Base-by-base conservation (phyloP, 805 yeast genomes). In the Vanderwaltozyma verrucispora region DNA sequence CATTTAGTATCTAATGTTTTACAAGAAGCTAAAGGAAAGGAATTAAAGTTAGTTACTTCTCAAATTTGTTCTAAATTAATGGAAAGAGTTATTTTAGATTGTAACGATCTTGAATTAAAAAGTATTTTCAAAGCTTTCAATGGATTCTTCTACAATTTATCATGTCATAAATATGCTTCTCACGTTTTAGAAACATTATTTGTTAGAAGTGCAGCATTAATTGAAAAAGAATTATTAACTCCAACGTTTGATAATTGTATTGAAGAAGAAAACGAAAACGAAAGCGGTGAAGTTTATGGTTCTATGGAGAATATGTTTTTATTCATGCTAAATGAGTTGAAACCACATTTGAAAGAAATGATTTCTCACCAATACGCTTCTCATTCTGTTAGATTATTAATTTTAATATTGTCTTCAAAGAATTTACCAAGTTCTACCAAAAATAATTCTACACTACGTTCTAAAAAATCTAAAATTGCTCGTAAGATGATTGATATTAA, bases 11-110 rank as follows among this genome's bases (percentile, higher is more conserved):
- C 71, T 3, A 79, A 92, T 49, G 83, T 89, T 2, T 69, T 88
- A 47, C 89, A 80, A 46, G 98, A 92, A 63, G 73, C 87, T 17
- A 68, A 71, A 33, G 96, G 95, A 2, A 87, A 88, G 50, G 97
- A 89, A 60, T 65, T 92, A 48, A 89, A 92, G 59, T 68, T 89
- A 29, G 95, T 83, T 4, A 89, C 96, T 2, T 88, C 89, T 53
- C 96, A 88, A 54, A 86, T 89, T 40, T 87, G 96, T 59, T 89
- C 97, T 18, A 89, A 89, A 56, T 68, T 92, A 41, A 70, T 92
- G 67, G 98, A 89, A 60, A 69, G 98, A 53, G 64, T 89, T 43
- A 72, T 89, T n/a, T 60, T 83, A 30, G 63, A 67, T 15, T 80
- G 88, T 13, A 67, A 71, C 20, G 79, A 76, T 43, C 64, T 60